Conservation (phyloP, 495 filamentous ascomycete species). For the Lasiosphaeriaceae sp. region DNA sequence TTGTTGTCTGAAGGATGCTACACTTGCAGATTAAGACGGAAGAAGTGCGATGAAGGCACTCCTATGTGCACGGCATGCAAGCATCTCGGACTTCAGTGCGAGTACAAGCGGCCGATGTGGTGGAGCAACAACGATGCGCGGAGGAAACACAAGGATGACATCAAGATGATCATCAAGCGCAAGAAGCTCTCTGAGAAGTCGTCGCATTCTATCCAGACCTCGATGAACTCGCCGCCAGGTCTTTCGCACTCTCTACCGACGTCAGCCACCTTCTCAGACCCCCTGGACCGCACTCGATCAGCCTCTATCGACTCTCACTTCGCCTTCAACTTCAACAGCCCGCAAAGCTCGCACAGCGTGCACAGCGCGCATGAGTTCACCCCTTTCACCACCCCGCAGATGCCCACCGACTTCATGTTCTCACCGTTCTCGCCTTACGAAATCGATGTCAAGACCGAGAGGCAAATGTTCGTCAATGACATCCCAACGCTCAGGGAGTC, state of each 20-base stretch:
- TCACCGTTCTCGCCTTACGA: constrained; percentile 73
- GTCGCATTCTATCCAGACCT: constrained; percentile 51
- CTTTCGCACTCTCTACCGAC: constrained; percentile 79
- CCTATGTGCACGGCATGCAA: constrained; percentile 84
- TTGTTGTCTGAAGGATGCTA: constrained; percentile 71
- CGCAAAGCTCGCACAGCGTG: constrained; percentile 36
- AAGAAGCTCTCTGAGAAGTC: constrained; percentile 90
- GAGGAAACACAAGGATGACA: constrained; percentile 81
- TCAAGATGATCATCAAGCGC: constrained; percentile 96
- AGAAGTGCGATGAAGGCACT: constrained; percentile 96
- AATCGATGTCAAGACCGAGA: constrained; percentile 91
- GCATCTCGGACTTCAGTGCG: constrained; percentile 79
- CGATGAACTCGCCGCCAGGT: constrained; percentile 66
- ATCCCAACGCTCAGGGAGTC: constrained; percentile 79
- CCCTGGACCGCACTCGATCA: constrained; percentile 64
- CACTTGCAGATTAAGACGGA: constrained; percentile 88
- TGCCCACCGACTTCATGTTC: constrained; percentile 47
- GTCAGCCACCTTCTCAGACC: constrained; percentile 72
- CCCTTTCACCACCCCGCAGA: constrained; percentile 53
- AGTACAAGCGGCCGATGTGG: constrained; percentile 96
- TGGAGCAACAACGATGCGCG: constrained; percentile 90
- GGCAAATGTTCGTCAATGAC: constrained; percentile 92
- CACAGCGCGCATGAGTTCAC: constrained; percentile 58
- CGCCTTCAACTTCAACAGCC: constrained; percentile 69
- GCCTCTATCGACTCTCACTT: constrained; percentile 76